Evolutionary conservation across 2,329 filamentous ascomycete species (phyloP).

Genomic region (Gremmenia infestans): DNA sequence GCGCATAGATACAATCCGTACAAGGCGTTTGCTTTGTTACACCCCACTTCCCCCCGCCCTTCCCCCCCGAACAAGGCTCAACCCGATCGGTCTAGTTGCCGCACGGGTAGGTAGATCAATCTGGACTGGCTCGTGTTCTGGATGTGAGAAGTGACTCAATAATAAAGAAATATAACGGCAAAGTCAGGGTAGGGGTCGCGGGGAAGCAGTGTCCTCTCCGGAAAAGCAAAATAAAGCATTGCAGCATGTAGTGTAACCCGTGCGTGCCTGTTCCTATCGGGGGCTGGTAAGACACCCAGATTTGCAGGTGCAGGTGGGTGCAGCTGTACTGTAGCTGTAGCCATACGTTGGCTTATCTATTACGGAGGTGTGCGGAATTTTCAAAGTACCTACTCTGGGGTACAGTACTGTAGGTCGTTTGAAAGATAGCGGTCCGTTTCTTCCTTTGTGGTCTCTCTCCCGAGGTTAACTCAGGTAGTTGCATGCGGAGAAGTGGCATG

Average conservation of each 20-base stretch:
- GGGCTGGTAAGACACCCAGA: neutral
- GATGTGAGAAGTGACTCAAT: neutral
- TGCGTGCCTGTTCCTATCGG: neutral
- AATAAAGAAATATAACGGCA: neutral
- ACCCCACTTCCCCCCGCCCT: too few species aligned
- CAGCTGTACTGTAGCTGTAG: neutral
- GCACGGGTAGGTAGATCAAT: neutral
- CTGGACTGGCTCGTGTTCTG: neutral
- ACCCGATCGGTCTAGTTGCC: neutral
- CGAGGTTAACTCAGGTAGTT: too few species aligned
- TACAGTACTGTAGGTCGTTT: too few species aligned
- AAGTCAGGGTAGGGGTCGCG: neutral
- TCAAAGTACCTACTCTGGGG: too few species aligned
- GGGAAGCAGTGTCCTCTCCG: neutral
- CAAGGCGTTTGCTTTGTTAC: neutral
- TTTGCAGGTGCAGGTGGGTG: neutral
- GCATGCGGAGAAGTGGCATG: too few species aligned
- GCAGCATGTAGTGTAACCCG: neutral
- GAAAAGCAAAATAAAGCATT: too few species aligned
- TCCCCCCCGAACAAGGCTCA: too few species aligned
- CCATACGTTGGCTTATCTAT: neutral
- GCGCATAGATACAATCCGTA: too few species aligned
- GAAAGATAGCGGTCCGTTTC: too few species aligned
- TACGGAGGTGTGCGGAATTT: too few species aligned
- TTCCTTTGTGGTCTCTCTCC: too few species aligned